These are phyloP conservation scores for Raphanus sativus DNA, from an alignment of 345 rosid species.

Conservation along the genomic window DNA sequence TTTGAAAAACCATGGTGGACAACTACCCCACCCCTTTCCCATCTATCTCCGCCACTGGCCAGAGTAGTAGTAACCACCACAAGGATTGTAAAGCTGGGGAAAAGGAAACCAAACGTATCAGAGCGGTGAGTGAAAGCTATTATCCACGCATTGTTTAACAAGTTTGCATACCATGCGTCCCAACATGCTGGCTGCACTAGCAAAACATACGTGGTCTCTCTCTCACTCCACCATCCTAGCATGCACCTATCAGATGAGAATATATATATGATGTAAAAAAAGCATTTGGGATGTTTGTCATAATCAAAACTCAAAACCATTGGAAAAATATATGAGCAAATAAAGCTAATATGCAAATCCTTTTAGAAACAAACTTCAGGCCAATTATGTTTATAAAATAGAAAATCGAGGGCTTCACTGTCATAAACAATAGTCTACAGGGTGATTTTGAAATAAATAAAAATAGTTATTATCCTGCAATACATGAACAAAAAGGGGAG, in stretches of 20 bases:
- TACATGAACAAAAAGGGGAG: neutral
- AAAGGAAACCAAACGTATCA: neutral
- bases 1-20: no score
- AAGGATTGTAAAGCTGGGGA: neutral
- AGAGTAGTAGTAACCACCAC: neutral
- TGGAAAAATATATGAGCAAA: neutral
- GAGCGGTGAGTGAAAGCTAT: neutral
- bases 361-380: neutral
- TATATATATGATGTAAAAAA: neutral
- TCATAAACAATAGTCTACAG: neutral
- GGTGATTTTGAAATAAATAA: neutral
- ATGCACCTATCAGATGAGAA: neutral
- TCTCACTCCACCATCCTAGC: neutral
- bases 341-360: neutral
- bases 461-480: neutral
- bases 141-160: neutral
- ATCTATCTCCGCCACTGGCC: no score
- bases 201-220: neutral
- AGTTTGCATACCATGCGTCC: conserved; percentile 6
- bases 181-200: neutral
- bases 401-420: neutral
- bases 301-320: neutral
- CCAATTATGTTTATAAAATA: neutral
- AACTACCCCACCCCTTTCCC: no score
- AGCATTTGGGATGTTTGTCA: neutral